Evolutionary conservation across 2,329 filamentous ascomycete species (phyloP).

Genomic region (Fulvia fulva): DNA sequence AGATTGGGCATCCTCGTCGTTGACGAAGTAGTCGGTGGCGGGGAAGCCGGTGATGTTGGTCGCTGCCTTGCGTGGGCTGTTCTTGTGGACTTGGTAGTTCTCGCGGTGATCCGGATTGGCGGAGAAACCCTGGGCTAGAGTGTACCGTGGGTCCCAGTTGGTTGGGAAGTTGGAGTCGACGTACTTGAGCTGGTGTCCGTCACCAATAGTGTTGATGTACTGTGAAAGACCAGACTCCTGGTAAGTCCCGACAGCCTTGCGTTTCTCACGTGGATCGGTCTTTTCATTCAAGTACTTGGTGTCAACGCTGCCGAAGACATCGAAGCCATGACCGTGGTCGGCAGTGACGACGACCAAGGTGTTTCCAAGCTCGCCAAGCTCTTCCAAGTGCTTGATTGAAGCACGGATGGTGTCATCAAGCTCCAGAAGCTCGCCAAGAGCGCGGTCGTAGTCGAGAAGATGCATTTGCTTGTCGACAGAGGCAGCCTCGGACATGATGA

Average conservation of each 20-base stretch:
- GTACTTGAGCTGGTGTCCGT: slow-evolving; percentile 56
- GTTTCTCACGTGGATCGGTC: slow-evolving; percentile 65
- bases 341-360: slow-evolving; percentile 77
- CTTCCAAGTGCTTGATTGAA: slow-evolving; percentile 65
- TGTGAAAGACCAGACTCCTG: slow-evolving; percentile 68
- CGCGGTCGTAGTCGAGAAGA: slow-evolving; percentile 76
- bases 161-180: slow-evolving; percentile 71
- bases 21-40: slow-evolving; percentile 59
- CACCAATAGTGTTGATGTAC: slow-evolving; percentile 56
- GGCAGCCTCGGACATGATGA: slow-evolving; percentile 83
- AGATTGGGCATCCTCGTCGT: slow-evolving; percentile 60
- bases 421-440: slow-evolving; percentile 78
- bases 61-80: slow-evolving; percentile 61
- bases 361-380: slow-evolving; percentile 64
- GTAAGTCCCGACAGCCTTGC: slow-evolving; percentile 71
- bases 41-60: slow-evolving; percentile 48
- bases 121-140: slow-evolving; percentile 67
- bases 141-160: slow-evolving; percentile 83
- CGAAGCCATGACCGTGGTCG: slow-evolving; percentile 88
- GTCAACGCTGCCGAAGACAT: slow-evolving; percentile 78
- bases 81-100: slow-evolving; percentile 64
- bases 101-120: slow-evolving; percentile 73
- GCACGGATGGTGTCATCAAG: slow-evolving; percentile 78
- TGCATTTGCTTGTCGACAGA: slow-evolving; percentile 92
- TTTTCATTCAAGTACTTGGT: slow-evolving; percentile 70